Base-by-base conservation (phyloP, 2,329 filamentous ascomycete species). In the Aureobasidium lini region DNA sequence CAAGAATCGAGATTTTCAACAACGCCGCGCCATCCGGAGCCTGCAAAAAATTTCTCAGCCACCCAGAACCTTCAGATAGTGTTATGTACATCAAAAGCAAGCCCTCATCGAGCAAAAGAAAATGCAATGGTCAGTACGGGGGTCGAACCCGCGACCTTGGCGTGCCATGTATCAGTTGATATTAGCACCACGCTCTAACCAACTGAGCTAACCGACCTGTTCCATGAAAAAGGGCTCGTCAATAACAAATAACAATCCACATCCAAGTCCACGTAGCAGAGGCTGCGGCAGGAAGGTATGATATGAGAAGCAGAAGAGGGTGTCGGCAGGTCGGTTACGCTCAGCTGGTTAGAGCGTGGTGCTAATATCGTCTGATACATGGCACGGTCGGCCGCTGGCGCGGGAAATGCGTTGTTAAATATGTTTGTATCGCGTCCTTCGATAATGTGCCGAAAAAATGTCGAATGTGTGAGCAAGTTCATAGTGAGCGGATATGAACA, bases 271-370 rank as follows among this genome's bases (percentile, higher is more conserved):
- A n/a, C n/a, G n/a, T n/a, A n/a, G n/a, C n/a, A n/a, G n/a, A n/a
- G n/a, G n/a, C n/a, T n/a, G 32, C 6, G 32, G 6, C 32, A 36
- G 11, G 11, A 11, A 6, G 11, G 6, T 11, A 11, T 36, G 32
- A 36, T 36, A 11, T 36, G 32, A 11, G 32, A 43, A 6, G 13
- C 10, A 15, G 16, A 6, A 6, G 40, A 42, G 40, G 40, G 6
- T 5, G 40, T n/a, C 8, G 6, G 7, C 4, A 32, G 52, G 39
- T 56, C 52, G 52, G 39, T 56, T 56, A 44, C 40, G 39, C 39
- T 64, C 61, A 64, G 62, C 61, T 64, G 62, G 62, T 64, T 64
- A 64, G 62, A 64, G 62, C 61, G 62, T 64, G 62, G 62, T 64
- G 62, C 62, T 64, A 64, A 64, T 64, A 63, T 39, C 34, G 4